Base-by-base conservation (phyloP, 495 filamentous ascomycete species). In the Hypoxylon perforatum region DNA sequence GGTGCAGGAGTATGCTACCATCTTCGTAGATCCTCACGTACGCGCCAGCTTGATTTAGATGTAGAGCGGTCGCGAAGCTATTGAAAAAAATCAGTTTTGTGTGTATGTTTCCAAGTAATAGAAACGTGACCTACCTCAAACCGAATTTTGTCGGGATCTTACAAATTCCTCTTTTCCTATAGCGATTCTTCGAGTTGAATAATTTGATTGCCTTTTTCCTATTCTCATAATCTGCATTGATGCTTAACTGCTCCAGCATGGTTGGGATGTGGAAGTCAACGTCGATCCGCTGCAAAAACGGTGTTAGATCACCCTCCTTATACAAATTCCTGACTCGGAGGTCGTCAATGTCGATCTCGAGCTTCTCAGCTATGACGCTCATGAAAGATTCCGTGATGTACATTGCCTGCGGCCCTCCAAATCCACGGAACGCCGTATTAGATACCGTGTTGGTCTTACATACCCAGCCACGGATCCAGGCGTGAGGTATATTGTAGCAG, bases 391-490 rank as follows among this genome's bases (percentile, higher is more conserved):
- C 92, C 10, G 85, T 82, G 59, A 96, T 90, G 76, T 93, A 96
- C 76, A 95, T 86, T 33, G 92, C 92, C 71, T 96, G 92, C 0
- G 92, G 92, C 3, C 92, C 92, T 51, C 92, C 92, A 70, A 95
- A 96, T 7, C 92, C 92, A 59, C 92, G 88, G 82, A 96, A 96
- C 0, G 92, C 92, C 1, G 91, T 94, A 72, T 96, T 96, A 0
- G 90, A 91, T 28, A 94, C 90, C 0, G 92, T 96, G 92, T 70
- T 95, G 2, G 92, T 96, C 76, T 89, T 94, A 69, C 88, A 91
- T 22, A 92, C 70, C 35, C 88, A 82, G 8, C 92, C 92, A n/a
- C 92, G 86, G n/a, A 96, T 90, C 74, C 91, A 75, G 11, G 94
- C 80, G 65, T 92, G 92, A 0, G 91, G 90, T 58, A 94, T 90